Evolutionary conservation across 129 eudicot species (phyloP).

Genomic region (Tanacetum coccineum): DNA sequence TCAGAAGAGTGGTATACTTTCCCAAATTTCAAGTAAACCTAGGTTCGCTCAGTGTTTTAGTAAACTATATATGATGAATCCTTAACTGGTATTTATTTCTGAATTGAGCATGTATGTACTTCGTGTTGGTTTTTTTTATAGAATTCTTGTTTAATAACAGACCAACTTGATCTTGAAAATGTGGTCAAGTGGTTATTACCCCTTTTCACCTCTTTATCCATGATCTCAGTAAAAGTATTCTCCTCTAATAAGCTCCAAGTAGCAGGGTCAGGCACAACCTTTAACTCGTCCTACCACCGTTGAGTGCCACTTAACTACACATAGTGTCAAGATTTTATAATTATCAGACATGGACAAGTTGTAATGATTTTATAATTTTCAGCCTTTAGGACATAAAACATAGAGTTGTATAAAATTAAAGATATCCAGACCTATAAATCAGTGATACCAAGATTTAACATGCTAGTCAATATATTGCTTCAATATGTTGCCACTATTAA

Average conservation of each 20-base stretch:
- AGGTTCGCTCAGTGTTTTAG: constrained; percentile 27
- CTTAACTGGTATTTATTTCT: constrained; percentile 32
- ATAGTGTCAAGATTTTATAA: too few relatives aligned
- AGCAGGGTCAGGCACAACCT: too few relatives aligned
- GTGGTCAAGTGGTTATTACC: constrained; percentile 7
- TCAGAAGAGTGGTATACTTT: too few relatives aligned
- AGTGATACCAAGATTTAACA: not conserved
- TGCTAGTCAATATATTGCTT: constrained; percentile 4
- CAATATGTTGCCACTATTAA: constrained; percentile 2
- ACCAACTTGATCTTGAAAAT: constrained; percentile 31
- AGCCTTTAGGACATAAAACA: too few relatives aligned
- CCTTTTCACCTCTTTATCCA: too few relatives aligned
- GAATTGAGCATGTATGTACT: constrained; percentile 25
- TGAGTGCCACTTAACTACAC: constrained; percentile 17
- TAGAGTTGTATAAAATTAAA: not conserved
- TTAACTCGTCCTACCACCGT: constrained; percentile 7
- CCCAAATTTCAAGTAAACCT: constrained; percentile 25
- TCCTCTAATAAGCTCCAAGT: too few relatives aligned
- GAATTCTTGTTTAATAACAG: constrained; percentile 23
- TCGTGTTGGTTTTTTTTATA: constrained; percentile 26
- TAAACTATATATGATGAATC: constrained; percentile 23
- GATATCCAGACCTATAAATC: constrained; percentile 2
- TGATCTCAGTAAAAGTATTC: too few relatives aligned
- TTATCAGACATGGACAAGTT: too few relatives aligned
- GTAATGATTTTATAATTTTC: too few relatives aligned